A percentile compares a stretch with the other conserved stretches of the same genome.
Conservation (phyloP, 768 basidiomycete genomes). For the Trametes coccinea region DNA sequence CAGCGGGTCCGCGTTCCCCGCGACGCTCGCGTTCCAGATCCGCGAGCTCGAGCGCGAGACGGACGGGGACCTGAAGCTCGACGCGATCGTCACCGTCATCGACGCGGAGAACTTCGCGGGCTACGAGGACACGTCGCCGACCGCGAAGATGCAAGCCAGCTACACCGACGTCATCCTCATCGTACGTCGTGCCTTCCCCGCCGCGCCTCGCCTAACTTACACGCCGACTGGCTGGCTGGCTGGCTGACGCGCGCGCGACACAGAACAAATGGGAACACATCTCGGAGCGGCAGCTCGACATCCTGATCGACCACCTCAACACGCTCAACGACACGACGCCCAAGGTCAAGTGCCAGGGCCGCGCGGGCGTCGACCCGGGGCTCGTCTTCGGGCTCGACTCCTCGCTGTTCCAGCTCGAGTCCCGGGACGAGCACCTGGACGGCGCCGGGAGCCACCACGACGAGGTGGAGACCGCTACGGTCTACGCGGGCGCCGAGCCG, state of each 20-base stretch:
- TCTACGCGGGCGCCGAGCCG: conserved; percentile 44
- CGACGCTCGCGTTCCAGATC: conserved; percentile 93
- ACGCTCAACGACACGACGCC: conserved; percentile 91
- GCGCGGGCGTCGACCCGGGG: conserved; percentile 68
- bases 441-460: conserved; percentile 53
- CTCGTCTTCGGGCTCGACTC: conserved; percentile 90
- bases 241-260: neutral
- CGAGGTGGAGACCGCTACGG: conserved; percentile 81
- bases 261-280: conserved; percentile 93
- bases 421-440: conserved; percentile 21
- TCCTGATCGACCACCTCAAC: conserved; percentile 82
- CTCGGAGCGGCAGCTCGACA: conserved; percentile 75
- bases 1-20: conserved; percentile 94
- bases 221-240: neutral
- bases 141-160: conserved; percentile 92
- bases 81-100: conserved; percentile 89
- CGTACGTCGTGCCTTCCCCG: conserved; percentile 42
- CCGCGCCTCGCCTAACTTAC: neutral
- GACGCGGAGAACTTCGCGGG: conserved; percentile 91
- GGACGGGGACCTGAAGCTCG: conserved; percentile 71
- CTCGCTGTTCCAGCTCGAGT: conserved; percentile 55
- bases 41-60: conserved; percentile 85
- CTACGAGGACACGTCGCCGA: conserved; percentile 90
- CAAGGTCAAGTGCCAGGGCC: conserved; percentile 69
- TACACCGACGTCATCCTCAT: conserved; percentile 92